Evolutionary conservation across 257 asterid species (phyloP), one percentile per base, ranked within the genome.

Genomic region (Solanum ossicruentum): DNA sequence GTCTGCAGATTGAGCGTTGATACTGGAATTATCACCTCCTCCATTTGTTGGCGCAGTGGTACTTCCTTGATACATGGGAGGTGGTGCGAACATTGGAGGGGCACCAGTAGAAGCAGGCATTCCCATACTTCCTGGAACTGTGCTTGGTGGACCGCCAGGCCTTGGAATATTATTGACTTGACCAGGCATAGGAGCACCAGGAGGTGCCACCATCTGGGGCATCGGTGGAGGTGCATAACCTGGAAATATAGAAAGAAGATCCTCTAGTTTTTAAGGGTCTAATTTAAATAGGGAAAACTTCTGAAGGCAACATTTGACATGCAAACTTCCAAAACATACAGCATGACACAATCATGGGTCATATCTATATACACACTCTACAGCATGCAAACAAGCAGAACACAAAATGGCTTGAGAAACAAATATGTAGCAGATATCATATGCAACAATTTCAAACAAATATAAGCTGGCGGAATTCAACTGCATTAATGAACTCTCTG

Each of bases 201-300:
- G 97, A 69, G 98, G 98, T 63, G 93, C 89, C 82, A 87, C 15
- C 97, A 93, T 94, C 70, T 89, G 93, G 47, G 91, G 93, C 95
- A 93, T 90, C 10, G 58, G 88, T 54, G 89, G 92, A 77, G 87
- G 66, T 67, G 85, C 85, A 86, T 90, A 94, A 87, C 96, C 99
- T 94, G 92, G 86, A 43, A 61, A 60, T 55, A 66, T 80, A 39
- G 43, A 6, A 83, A 26, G 52, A 49, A 55, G 6, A 80, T 47
- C 47, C 45, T 51, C 57, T 15, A 49, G 18, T 75, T 75, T 23
- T 26, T 75, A 47, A 73, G 13, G 58, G 58, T 73, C 21, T 47
- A 8, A 75, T 21, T 39, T 21, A 49, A 11, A 20, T 36, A 51
- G 43, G 61, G 21, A 16, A 73, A 75, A 23, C 61, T 23, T 75